Percentiles rank a stretch among this genome's conserved stretches.
Conservation (phyloP, 2,329 filamentous ascomycete species). For the Botryotinia globosa region DNA sequence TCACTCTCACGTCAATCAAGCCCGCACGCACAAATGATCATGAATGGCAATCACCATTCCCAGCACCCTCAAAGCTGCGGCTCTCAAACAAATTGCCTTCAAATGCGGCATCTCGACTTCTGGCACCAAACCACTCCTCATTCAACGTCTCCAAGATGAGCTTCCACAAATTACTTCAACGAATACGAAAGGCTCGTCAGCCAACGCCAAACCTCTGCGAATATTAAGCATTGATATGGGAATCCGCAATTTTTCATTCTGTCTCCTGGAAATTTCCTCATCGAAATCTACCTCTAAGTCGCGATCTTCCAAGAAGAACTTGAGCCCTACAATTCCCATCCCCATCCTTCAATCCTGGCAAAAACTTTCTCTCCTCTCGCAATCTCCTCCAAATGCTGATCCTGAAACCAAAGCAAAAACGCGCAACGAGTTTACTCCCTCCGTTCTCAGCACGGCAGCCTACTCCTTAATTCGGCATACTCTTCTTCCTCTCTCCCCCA, state of each 20-base stretch:
- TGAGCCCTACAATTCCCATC: not conserved
- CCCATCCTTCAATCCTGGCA: conserved; percentile 19
- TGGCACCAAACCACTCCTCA: conserved; percentile 58
- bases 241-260: conserved; percentile 76
- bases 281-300: not conserved
- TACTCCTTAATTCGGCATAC: conserved; percentile 50
- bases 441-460: conserved; percentile 53
- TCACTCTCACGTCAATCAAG: not conserved
- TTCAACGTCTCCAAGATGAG: conserved; percentile 48
- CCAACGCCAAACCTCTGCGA: conserved; percentile 35
- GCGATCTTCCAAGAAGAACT: not conserved
- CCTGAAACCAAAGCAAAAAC: conserved; percentile 22
- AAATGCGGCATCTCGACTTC: conserved; percentile 57
- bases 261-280: conserved; percentile 49
- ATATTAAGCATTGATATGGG: conserved; percentile 83
- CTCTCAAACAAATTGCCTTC: conserved; percentile 58
- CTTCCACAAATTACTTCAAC: conserved; percentile 26
- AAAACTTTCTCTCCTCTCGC: conserved; percentile 24
- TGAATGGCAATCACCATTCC: conserved; percentile 37
- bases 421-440: conserved; percentile 50
- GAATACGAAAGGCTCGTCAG: conserved; percentile 24
- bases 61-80: conserved; percentile 46
- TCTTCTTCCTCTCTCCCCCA: conserved; percentile 54
- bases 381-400: conserved; percentile 19
- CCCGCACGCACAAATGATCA: conserved; percentile 15